Evolutionary conservation across 2,329 filamentous ascomycete species (phyloP).

Genomic region (Talaromyces pinophilus): DNA sequence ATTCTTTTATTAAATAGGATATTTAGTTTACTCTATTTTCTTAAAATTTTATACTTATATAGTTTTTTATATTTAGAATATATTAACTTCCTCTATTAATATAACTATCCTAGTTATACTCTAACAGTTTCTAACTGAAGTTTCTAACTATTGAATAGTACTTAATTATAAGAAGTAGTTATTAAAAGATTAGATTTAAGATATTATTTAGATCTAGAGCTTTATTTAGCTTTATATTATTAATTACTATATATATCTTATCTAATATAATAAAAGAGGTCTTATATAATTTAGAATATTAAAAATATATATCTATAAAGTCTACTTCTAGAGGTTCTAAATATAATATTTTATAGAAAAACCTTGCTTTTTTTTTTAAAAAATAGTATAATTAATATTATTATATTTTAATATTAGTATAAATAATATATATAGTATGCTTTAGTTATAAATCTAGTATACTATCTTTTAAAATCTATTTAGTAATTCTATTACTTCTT

Average conservation of each 20-base stretch:
- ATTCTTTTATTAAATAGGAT: too few relatives aligned
- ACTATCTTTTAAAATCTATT: too few relatives aligned
- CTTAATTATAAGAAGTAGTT: background rate
- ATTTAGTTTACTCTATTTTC: too few relatives aligned
- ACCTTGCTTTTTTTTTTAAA: background rate
- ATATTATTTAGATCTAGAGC: background rate
- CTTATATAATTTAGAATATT: background rate
- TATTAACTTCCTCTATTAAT: too few relatives aligned
- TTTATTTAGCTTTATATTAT: background rate
- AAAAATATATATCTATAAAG: background rate
- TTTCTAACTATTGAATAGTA: background rate
- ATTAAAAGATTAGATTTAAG: background rate
- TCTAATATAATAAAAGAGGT: background rate
- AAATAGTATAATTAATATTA: background rate
- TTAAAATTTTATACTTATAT: too few relatives aligned
- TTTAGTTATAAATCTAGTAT: background rate
- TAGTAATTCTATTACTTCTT: background rate
- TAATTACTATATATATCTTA: background rate
- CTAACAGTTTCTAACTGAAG: too few relatives aligned
- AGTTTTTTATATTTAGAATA: too few relatives aligned
- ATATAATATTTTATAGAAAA: background rate
- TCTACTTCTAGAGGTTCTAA: background rate
- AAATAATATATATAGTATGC: background rate
- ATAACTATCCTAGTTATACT: too few relatives aligned
- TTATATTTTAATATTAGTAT: background rate